Percentiles rank a stretch among this genome's conserved stretches.
phyloP scores from a whole-genome alignment of 148 eudicot genomes.

The Silene conica region DNA sequence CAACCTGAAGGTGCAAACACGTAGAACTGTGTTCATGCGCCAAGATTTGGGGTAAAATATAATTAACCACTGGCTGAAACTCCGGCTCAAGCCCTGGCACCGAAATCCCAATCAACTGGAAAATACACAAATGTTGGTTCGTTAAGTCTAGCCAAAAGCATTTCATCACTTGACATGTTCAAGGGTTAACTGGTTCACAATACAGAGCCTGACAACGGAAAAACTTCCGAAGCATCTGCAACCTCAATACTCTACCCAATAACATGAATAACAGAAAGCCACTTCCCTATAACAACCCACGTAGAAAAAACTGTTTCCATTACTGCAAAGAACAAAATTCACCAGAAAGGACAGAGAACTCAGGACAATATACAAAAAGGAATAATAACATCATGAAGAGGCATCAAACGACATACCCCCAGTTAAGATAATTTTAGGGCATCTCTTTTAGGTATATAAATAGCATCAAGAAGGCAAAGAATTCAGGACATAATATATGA shows the following conservation, averaged over 20 bases:
- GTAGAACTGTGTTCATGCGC: slow-evolving; percentile 63
- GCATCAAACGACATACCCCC: background rate
- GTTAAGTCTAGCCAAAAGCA: slow-evolving; percentile 17
- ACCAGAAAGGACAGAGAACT: background rate
- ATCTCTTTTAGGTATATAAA: background rate
- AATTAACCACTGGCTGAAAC: slow-evolving; percentile 66
- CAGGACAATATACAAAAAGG: background rate
- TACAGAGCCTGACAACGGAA: slow-evolving; percentile 8
- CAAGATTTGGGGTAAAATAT: slow-evolving; percentile 60
- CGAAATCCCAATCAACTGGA: slow-evolving; percentile 74
- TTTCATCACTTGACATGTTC: background rate
- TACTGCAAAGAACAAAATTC: background rate
- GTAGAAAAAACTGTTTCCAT: background rate
- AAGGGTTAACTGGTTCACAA: background rate
- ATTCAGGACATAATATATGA: background rate
- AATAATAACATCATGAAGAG: background rate
- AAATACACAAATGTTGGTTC: slow-evolving; percentile 18
- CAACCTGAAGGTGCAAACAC: slow-evolving; percentile 75
- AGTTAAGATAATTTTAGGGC: background rate
- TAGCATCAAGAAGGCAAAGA: background rate
- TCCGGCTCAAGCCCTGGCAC: slow-evolving; percentile 75
- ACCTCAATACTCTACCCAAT: slow-evolving; percentile 6
- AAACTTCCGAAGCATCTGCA: slow-evolving; percentile 12
- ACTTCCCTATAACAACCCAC: slow-evolving; percentile 6
- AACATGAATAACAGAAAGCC: slow-evolving; percentile 7